Evolutionary conservation across 164 flowering plant species (phyloP), one percentile per base, ranked within the genome.

Genomic region (Piper longum): DNA sequence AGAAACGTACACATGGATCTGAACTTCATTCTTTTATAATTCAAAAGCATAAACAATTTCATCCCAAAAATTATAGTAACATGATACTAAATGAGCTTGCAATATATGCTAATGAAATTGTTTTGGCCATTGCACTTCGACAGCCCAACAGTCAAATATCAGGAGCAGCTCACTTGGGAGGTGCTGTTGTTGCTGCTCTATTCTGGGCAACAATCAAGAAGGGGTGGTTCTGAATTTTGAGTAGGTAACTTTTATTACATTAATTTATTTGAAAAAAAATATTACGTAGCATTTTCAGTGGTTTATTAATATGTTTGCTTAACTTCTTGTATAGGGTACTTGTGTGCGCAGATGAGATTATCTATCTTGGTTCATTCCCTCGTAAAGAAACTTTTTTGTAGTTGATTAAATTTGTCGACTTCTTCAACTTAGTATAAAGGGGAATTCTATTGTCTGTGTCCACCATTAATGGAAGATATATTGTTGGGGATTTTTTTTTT

Each of bases 151-250:
- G 62, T 64, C 74, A 75, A 11, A 69, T 84, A 19, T 86, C 98
- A 54, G 96, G 96, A 71, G 75, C 89, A 54, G 93, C 88, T 69
- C 96, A 92, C 72, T 66, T 92, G 74, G 98, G 98, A 3, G 98
- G 98, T 63, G 97, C 91, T 65, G 76, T 81, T 6, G 75, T 72
- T 66, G 75, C 78, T 67, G 75, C 60, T 3, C 61, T 72, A 2
- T 73, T 64, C 17, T 75, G 78, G 78, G 71, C 66, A 2, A 64
- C 73, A 61, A 64, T 69, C 62, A 72, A 54, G 67, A 67, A 40
- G 66, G 11, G 75, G 26, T 67, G 71, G 75, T 16, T 69, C 41
- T 75, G 70, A 74, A 26, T 57, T 39, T 57, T 57, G n/a, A 4
- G 5, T 11, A 16, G 18, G 7, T 26, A 26, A 26, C 36, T 26